These are phyloP conservation scores for Penicillium griseofulvum DNA, from an alignment of 2,329 filamentous ascomycete genomes.

Conservation along the genomic window DNA sequence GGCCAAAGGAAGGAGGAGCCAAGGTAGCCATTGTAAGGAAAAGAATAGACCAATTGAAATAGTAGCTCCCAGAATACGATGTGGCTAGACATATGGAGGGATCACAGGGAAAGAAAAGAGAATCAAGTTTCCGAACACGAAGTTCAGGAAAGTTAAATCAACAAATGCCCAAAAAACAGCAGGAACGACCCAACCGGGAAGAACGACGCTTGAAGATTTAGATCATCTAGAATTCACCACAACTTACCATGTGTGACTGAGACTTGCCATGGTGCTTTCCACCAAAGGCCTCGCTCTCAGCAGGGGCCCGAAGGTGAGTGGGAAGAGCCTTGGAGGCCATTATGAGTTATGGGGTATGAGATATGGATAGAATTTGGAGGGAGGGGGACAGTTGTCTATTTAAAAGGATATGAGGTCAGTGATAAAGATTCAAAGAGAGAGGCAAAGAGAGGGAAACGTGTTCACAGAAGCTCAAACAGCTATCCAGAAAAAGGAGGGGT, in stretches of 20 bases:
- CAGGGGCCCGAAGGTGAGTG: slow-evolving; percentile 70
- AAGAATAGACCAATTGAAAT: background rate
- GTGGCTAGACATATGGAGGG: background rate
- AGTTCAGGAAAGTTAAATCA: background rate
- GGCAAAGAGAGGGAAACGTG: too few species aligned
- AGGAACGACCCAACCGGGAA: background rate
- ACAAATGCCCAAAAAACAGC: background rate
- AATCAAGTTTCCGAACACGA: background rate
- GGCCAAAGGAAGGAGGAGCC: background rate
- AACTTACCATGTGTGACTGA: slow-evolving; percentile 57
- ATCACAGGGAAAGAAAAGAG: background rate
- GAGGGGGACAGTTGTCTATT: background rate
- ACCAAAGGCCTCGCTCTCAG: slow-evolving; percentile 44
- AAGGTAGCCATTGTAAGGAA: slow-evolving; percentile 1
- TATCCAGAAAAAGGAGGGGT: too few species aligned
- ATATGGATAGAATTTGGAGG: slow-evolving; percentile 2
- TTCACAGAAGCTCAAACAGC: too few species aligned
- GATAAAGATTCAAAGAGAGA: background rate
- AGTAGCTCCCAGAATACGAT: background rate
- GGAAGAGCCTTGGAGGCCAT: slow-evolving; percentile 81
- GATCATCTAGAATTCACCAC: background rate
- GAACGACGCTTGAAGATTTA: background rate
- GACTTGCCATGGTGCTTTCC: slow-evolving; percentile 56
- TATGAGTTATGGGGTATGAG: slow-evolving; percentile 23
- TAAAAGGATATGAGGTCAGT: slow-evolving; percentile 3